A percentile compares a stretch with the other conserved stretches of the same genome.
Conservation (phyloP, 306 rosid genomes). For the Echinosophora koreensis region DNA sequence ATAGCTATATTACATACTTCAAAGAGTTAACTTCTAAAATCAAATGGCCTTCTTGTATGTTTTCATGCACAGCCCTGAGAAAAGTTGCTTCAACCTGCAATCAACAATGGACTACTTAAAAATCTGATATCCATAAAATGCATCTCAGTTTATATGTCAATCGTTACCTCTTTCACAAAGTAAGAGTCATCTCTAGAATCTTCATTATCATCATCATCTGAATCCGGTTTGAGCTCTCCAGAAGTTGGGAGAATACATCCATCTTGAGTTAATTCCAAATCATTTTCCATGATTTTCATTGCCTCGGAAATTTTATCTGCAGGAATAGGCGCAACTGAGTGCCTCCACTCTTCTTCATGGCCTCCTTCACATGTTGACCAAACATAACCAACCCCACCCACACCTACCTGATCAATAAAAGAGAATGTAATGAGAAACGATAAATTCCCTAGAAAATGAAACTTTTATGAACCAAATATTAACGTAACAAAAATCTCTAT, state of each 20-base stretch:
- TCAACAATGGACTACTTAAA: slow-evolving; percentile 23
- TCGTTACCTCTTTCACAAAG: slow-evolving; percentile 85
- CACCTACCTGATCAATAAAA: slow-evolving; percentile 79
- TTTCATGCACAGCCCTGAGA: slow-evolving; percentile 89
- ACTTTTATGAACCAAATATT: slow-evolving; percentile 28
- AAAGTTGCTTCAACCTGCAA: slow-evolving; percentile 97
- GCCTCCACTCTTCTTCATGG: slow-evolving; percentile 96
- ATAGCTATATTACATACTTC: slow-evolving; percentile 63
- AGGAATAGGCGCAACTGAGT: slow-evolving; percentile 95
- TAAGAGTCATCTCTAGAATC: slow-evolving; percentile 69
- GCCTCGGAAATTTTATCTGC: slow-evolving; percentile 78
- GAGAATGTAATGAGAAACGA: slow-evolving; percentile 43
- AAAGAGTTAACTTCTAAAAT: slow-evolving; percentile 86
- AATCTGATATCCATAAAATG: slow-evolving; percentile 37
- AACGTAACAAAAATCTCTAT: slow-evolving; percentile 2
- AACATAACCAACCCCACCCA: slow-evolving; percentile 85
- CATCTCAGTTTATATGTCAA: slow-evolving; percentile 34
- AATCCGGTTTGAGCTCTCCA: slow-evolving; percentile 77
- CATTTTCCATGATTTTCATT: slow-evolving; percentile 68
- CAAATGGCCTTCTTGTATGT: slow-evolving; percentile 74
- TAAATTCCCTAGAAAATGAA: slow-evolving; percentile 26
- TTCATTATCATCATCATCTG: slow-evolving; percentile 73
- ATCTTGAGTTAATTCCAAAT: slow-evolving; percentile 67
- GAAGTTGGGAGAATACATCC: slow-evolving; percentile 78
- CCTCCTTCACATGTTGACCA: slow-evolving; percentile 93